Evolutionary conservation across 495 filamentous ascomycete species (phyloP).

Genomic region (Aspergillus carlsbadensis): DNA sequence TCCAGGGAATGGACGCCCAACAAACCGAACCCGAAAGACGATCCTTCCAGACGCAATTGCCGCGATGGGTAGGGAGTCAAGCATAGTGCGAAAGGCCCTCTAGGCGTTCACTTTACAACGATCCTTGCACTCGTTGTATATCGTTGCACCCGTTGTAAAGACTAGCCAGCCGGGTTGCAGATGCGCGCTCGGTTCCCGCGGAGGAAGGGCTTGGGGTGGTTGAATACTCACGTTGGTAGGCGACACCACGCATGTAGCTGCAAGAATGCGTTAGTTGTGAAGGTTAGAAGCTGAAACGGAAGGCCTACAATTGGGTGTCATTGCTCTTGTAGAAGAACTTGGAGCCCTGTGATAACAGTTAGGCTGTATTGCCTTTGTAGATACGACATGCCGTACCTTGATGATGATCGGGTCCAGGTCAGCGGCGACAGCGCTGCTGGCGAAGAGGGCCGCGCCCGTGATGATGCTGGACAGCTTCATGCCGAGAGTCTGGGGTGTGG

Average conservation of each 20-base stretch:
- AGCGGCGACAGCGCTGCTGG: conserved; percentile 25
- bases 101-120: too few species aligned
- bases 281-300: background rate
- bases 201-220: background rate
- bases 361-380: background rate
- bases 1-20: background rate
- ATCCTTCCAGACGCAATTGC: too few species aligned
- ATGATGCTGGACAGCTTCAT: conserved; percentile 28
- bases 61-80: too few species aligned
- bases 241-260: conserved; percentile 78
- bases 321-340: conserved; percentile 77
- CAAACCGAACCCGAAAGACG: background rate
- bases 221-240: conserved; percentile 66
- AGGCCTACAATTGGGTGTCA: conserved; percentile 70
- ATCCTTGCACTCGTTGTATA: too few species aligned
- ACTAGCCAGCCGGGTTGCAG: too few species aligned
- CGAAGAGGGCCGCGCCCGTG: conserved; percentile 22
- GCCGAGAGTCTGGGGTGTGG: background rate
- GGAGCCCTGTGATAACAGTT: conserved; percentile 47
- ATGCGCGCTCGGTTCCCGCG: background rate
- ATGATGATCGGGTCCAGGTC: conserved; percentile 60
- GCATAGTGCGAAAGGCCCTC: too few species aligned
- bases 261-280: background rate
- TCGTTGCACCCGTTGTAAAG: too few species aligned
- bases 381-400: conserved; percentile 45